A percentile compares a stretch with the other conserved stretches of the same genome.
Evolutionary conservation across 73 alveolate species (phyloP).

Genomic region (Paramecium tetraurelia): DNA sequence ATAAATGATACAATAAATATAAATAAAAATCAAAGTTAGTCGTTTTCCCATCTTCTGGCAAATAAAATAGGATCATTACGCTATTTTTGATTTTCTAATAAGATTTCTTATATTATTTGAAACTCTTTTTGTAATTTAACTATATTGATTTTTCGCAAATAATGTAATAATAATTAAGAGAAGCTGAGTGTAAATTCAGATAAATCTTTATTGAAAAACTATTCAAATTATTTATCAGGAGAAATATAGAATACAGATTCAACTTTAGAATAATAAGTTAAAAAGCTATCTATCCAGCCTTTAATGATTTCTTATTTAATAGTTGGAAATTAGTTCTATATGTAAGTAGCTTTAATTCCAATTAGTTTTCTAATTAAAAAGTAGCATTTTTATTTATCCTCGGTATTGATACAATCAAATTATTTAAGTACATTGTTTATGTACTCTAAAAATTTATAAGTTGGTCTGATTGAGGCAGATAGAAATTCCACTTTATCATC

Average conservation of each 20-base stretch:
- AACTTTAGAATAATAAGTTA: neutral
- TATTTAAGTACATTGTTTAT: neutral
- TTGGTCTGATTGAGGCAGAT: neutral
- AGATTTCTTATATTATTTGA: neutral
- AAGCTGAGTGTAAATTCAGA: neutral
- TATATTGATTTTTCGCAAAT: neutral
- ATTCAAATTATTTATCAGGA: neutral
- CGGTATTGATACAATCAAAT: neutral
- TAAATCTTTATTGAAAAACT: neutral
- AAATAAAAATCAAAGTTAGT: neutral
- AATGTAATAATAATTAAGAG: neutral
- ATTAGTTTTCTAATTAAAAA: neutral
- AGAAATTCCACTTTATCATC: neutral
- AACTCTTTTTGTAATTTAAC: neutral
- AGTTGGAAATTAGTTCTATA: neutral
- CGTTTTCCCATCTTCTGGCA: constrained; percentile 40
- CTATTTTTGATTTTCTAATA: neutral
- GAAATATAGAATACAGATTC: neutral
- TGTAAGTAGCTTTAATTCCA: neutral
- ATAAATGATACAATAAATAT: neutral
- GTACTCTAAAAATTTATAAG: neutral
- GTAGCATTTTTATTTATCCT: neutral
- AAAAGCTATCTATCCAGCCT: neutral
- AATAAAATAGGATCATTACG: neutral
- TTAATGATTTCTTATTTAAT: neutral